Evolutionary conservation across 1,139 yeast genomes (phyloP).

Genomic region (Ogataea hybrid): DNA sequence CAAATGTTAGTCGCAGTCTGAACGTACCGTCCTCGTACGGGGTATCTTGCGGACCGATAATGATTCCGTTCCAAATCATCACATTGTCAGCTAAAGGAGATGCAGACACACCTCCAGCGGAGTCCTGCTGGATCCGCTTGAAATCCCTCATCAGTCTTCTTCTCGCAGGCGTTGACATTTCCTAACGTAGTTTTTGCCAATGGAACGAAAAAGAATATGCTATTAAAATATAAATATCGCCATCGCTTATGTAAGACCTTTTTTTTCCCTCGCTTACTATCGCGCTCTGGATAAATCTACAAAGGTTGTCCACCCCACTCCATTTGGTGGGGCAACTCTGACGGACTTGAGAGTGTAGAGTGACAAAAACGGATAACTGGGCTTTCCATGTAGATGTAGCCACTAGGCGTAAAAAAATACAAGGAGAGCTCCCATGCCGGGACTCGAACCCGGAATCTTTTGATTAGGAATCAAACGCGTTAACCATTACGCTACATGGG

Average conservation of each 20-base stretch:
- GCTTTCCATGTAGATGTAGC: no score
- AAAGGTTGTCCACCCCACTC: no score
- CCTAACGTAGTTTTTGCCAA: conserved; percentile 4
- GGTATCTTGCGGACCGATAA: conserved; percentile 96
- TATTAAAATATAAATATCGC: neutral
- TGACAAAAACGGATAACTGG: no score
- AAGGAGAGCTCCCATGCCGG: conserved; percentile 25
- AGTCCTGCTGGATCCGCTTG: conserved; percentile 97
- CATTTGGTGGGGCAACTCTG: no score
- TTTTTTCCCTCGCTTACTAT: neutral
- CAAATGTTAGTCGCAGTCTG: conserved; percentile 80
- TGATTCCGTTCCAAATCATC: conserved; percentile 98
- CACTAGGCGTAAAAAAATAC: conserved; percentile 10
- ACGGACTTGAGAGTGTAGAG: no score
- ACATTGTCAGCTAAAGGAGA: conserved; percentile 97
- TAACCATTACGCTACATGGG: conserved; percentile 27
- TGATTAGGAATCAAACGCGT: conserved; percentile 27
- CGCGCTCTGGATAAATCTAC: no score
- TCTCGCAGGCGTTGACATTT: conserved; percentile 96
- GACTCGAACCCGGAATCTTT: conserved; percentile 31
- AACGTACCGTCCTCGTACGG: conserved; percentile 99
- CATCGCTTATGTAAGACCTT: conserved; percentile 2
- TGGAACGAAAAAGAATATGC: conserved; percentile 10
- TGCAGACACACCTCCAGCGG: conserved; percentile 97
- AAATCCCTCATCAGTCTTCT: conserved; percentile 98